phyloP scores from a whole-genome alignment of 2,329 filamentous ascomycete genomes.

The Cladosporium sp. region DNA sequence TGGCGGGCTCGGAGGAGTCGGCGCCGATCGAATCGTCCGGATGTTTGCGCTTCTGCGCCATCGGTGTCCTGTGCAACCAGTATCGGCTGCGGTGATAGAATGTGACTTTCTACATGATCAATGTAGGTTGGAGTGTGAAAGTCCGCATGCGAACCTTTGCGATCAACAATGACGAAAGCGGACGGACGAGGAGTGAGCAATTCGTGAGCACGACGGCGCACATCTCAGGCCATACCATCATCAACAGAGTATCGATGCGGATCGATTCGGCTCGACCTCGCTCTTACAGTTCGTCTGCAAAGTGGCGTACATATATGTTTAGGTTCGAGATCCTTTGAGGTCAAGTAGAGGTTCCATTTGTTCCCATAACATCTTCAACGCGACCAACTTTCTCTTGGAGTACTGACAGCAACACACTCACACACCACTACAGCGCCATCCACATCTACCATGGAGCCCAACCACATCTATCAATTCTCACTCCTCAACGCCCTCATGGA shows the following conservation, averaged over 20 bases:
- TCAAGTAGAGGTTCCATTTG: background rate
- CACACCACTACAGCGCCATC: background rate
- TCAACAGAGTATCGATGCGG: background rate
- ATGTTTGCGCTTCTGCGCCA: slow-evolving; percentile 28
- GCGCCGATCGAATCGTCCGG: background rate
- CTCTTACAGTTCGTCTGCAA: background rate
- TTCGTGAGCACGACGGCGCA: too few relatives aligned
- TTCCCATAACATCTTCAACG: background rate
- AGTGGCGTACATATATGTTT: background rate
- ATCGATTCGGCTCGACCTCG: slow-evolving; percentile 7
- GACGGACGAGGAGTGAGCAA: background rate
- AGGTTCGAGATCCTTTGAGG: background rate
- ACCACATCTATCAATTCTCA: slow-evolving; percentile 41
- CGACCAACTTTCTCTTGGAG: background rate
- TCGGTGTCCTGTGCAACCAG: background rate
- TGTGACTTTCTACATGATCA: background rate
- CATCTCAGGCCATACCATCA: background rate
- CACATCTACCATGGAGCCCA: slow-evolving; percentile 25
- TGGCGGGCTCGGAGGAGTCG: slow-evolving; percentile 12
- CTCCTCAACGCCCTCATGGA: slow-evolving; percentile 41
- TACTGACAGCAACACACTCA: background rate
- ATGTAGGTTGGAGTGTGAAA: background rate
- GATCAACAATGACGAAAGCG: background rate
- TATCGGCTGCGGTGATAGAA: background rate
- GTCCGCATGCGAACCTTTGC: background rate